A percentile compares a stretch with the other conserved stretches of the same genome.
Evolutionary conservation across 495 filamentous ascomycete species (phyloP).

Genomic region (Talaromyces proteolyticus): DNA sequence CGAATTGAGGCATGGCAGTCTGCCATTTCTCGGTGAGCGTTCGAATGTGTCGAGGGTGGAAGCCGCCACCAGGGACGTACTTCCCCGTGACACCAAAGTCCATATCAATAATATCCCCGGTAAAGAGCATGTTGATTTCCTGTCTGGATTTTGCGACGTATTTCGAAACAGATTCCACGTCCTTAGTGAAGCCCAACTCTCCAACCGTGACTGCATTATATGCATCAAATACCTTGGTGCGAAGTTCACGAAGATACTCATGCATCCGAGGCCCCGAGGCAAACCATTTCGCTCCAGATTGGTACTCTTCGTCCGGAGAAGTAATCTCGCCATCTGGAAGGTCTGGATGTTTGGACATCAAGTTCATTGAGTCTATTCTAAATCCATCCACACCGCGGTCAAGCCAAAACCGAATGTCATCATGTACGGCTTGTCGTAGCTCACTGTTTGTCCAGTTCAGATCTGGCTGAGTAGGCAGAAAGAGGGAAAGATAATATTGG

Average conservation of each 20-base stretch:
- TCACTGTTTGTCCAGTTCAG: slow-evolving; percentile 39
- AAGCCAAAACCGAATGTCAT: slow-evolving; percentile 42
- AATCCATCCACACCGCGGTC: slow-evolving; percentile 38
- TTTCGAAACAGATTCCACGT: slow-evolving; percentile 29
- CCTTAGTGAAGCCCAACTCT: slow-evolving; percentile 50
- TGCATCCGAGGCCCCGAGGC: slow-evolving; percentile 46
- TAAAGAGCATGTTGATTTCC: slow-evolving; percentile 41
- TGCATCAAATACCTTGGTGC: slow-evolving; percentile 41
- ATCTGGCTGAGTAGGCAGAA: slow-evolving; percentile 37
- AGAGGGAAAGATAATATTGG: slow-evolving; percentile 39
- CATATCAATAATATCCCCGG: slow-evolving; percentile 36
- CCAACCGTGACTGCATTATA: slow-evolving; percentile 60
- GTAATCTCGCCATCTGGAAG: slow-evolving; percentile 22
- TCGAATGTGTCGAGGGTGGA: slow-evolving; percentile 23
- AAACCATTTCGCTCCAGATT: slow-evolving; percentile 33
- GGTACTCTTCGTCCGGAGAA: slow-evolving; percentile 22
- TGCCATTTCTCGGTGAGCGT: slow-evolving; percentile 23
- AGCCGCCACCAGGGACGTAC: slow-evolving; percentile 27
- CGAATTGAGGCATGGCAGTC: slow-evolving; percentile 29
- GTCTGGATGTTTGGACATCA: slow-evolving; percentile 30
- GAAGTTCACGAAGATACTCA: slow-evolving; percentile 38
- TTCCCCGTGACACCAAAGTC: slow-evolving; percentile 25
- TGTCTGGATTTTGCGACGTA: slow-evolving; percentile 38
- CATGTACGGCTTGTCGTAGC: slow-evolving; percentile 31
- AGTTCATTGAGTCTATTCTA: slow-evolving; percentile 43